A percentile compares a stretch with the other conserved stretches of the same genome.
Conservation (phyloP, 2,329 filamentous ascomycete species). For the Pseudogymnoascus sp. region DNA sequence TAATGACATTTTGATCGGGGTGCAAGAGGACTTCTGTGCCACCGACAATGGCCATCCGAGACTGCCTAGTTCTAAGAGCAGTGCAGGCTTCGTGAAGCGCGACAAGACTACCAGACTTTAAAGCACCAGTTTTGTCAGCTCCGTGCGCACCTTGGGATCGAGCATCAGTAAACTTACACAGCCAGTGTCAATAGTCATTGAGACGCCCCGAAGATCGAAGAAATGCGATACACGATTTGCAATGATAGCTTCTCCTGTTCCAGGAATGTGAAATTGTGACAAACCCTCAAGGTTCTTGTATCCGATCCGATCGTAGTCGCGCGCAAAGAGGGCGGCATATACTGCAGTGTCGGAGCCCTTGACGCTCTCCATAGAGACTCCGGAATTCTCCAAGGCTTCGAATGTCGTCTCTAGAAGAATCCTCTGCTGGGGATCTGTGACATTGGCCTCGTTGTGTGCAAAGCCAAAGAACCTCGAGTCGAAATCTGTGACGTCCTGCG, state of each 20-base stretch:
- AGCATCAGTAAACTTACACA: not conserved
- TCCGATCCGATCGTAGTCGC: conserved; percentile 4
- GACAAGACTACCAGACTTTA: conserved; percentile 37
- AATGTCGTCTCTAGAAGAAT: conserved; percentile 24
- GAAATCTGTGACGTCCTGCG: conserved; percentile 16
- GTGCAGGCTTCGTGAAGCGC: conserved; percentile 44
- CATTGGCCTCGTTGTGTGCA: conserved; percentile 16
- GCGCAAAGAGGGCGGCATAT: not conserved
- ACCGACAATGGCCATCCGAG: conserved; percentile 18
- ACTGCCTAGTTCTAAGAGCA: conserved; percentile 26
- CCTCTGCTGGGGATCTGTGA: conserved; percentile 29
- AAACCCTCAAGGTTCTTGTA: conserved; percentile 19
- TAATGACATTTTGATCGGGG: conserved; percentile 11
- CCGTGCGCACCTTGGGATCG: not conserved
- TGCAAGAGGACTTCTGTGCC: conserved; percentile 18
- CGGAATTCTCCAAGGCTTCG: conserved; percentile 25
- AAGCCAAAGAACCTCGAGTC: conserved; percentile 20
- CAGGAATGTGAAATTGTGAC: conserved; percentile 15
- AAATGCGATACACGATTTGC: conserved; percentile 21
- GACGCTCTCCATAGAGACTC: conserved; percentile 13
- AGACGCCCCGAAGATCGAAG: conserved; percentile 17
- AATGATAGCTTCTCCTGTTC: conserved; percentile 9
- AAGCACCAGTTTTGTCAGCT: not conserved
- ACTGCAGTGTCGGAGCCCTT: conserved; percentile 2
- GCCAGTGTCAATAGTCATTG: conserved; percentile 17